A percentile compares a stretch with the other conserved stretches of the same genome.
These are phyloP conservation scores for Diaporthe aspalathi DNA, from an alignment of 2,329 filamentous ascomycete genomes.

Conservation along the genomic window DNA sequence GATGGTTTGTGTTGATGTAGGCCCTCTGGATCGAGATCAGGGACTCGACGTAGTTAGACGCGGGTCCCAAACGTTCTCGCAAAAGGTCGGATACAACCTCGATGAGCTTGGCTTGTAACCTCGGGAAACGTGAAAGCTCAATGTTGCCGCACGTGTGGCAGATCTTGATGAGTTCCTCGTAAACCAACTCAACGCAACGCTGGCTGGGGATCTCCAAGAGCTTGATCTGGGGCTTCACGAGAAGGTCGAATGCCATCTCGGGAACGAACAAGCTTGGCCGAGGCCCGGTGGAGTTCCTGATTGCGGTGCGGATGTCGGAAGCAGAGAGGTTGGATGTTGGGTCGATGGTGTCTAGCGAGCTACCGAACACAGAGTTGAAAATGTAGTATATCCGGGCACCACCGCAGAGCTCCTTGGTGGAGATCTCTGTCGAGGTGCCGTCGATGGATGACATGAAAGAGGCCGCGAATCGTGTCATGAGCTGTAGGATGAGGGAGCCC, in stretches of 20 bases:
- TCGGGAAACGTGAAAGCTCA: slow-evolving; percentile 90
- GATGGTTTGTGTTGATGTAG: slow-evolving; percentile 99
- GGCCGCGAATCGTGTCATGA: slow-evolving; percentile 98
- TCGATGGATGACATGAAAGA: slow-evolving; percentile 99
- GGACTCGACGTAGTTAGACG: slow-evolving; percentile 92
- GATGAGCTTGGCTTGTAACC: slow-evolving; percentile 95
- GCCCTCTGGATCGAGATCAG: slow-evolving; percentile 97
- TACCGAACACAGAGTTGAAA: slow-evolving; percentile 98
- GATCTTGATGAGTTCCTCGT: slow-evolving; percentile 99
- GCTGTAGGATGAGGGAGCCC: slow-evolving; percentile 91
- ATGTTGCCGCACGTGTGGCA: slow-evolving; percentile 98
- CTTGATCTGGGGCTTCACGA: slow-evolving; percentile 99
- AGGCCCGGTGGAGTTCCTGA: slow-evolving; percentile 96
- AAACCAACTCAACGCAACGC: slow-evolving; percentile 96
- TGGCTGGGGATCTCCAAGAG: slow-evolving; percentile 94
- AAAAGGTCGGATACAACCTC: slow-evolving; percentile 97
- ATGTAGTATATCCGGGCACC: slow-evolving; percentile 98
- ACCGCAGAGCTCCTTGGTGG: slow-evolving; percentile 96
- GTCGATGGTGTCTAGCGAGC: slow-evolving; percentile 94
- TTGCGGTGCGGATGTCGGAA: slow-evolving; percentile 94
- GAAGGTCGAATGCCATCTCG: slow-evolving; percentile 95
- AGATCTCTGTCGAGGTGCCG: slow-evolving; percentile 97
- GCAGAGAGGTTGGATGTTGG: slow-evolving; percentile 95
- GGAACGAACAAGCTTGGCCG: slow-evolving; percentile 96
- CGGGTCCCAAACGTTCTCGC: slow-evolving; percentile 89